Evolutionary conservation across 2,329 filamentous ascomycete genomes (phyloP).

Genomic region (Aspergillus amoenus): DNA sequence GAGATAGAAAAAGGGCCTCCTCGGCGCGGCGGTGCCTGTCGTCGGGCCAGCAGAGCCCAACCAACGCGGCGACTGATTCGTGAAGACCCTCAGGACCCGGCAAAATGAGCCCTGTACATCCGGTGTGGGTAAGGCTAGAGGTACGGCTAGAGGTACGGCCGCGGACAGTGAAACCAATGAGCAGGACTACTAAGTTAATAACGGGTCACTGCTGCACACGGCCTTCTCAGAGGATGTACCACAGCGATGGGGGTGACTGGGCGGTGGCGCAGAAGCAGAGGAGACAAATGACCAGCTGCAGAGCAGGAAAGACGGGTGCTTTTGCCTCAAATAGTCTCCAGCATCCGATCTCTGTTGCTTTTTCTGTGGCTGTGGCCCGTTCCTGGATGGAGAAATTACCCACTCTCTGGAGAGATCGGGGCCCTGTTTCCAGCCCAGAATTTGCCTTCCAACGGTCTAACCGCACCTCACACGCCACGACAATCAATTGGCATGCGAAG

Average conservation of each 20-base stretch:
- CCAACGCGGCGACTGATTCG: not conserved
- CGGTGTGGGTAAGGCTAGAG: slow-evolving; percentile 15
- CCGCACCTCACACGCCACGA: slow-evolving; percentile 3
- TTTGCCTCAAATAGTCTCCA: too few species aligned
- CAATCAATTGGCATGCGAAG: slow-evolving; percentile 6
- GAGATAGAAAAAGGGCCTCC: slow-evolving; percentile 10
- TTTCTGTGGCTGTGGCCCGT: slow-evolving; percentile 9
- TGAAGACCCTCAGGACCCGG: slow-evolving; percentile 5
- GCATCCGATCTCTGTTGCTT: not conserved
- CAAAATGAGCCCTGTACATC: slow-evolving; percentile 13
- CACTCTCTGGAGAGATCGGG: slow-evolving; percentile 5
- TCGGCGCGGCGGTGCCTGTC: not conserved
- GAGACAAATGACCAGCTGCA: too few species aligned
- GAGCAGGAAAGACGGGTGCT: too few species aligned
- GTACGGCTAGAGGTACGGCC: slow-evolving; percentile 6
- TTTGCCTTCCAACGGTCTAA: slow-evolving; percentile 5
- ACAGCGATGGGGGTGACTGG: slow-evolving; percentile 1
- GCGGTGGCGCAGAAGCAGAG: not conserved
- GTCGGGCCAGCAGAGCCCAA: slow-evolving; percentile 6
- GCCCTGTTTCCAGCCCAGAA: not conserved
- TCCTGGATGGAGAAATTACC: slow-evolving; percentile 9
- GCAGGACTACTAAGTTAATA: not conserved
- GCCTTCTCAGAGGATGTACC: slow-evolving; percentile 10
- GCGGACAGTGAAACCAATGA: slow-evolving; percentile 15
- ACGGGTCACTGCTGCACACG: slow-evolving; percentile 6